These are phyloP conservation scores for Beauveria brongniartii DNA, from an alignment of 2,329 filamentous ascomycete genomes.

Conservation along the genomic window DNA sequence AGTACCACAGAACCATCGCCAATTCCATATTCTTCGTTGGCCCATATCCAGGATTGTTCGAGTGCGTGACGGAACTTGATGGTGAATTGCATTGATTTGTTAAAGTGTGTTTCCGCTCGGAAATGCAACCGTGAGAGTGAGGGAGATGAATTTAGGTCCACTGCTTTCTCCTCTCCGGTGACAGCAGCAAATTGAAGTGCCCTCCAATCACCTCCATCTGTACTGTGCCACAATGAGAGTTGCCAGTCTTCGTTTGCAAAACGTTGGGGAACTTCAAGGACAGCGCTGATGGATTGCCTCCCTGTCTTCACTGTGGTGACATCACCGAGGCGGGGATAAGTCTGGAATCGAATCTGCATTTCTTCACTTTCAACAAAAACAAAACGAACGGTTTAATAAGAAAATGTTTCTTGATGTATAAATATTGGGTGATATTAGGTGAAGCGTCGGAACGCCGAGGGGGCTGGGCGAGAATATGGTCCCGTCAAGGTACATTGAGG, in stretches of 20 bases:
- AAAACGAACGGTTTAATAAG: not conserved
- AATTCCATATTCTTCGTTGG: slow-evolving; percentile 53
- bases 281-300: slow-evolving; percentile 53
- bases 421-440: not conserved
- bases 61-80: slow-evolving; percentile 54
- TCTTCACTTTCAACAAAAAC: not conserved
- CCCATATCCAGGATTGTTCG: slow-evolving; percentile 60
- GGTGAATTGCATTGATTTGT: slow-evolving; percentile 53
- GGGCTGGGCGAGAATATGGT: not conserved
- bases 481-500: not conserved
- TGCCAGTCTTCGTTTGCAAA: slow-evolving; percentile 57
- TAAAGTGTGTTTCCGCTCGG: slow-evolving; percentile 38
- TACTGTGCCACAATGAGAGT: slow-evolving; percentile 63
- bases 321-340: slow-evolving; percentile 67
- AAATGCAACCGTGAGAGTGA: slow-evolving; percentile 42
- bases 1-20: slow-evolving; percentile 56
- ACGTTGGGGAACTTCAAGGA: slow-evolving; percentile 56
- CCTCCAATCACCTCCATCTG: slow-evolving; percentile 46
- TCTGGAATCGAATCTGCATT: slow-evolving; percentile 34
- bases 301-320: slow-evolving; percentile 50
- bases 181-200: slow-evolving; percentile 37
- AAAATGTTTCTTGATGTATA: not conserved
- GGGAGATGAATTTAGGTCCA: slow-evolving; percentile 34
- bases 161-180: slow-evolving; percentile 28
- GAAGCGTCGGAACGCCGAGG: not conserved